phyloP scores from a whole-genome alignment of 441 rosid genomes.

The Geranium incanum region DNA sequence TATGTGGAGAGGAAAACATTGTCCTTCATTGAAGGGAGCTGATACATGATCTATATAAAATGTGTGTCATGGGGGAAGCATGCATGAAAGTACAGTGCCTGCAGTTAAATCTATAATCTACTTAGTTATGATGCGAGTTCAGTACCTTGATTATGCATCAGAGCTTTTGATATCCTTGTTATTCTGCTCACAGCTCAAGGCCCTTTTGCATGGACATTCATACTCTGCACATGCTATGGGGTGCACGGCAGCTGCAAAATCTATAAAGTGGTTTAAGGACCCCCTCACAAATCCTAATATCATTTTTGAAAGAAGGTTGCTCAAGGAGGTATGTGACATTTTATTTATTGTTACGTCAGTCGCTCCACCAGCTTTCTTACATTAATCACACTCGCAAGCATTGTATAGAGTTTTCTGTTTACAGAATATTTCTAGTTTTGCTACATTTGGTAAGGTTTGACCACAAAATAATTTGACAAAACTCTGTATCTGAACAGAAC shows the following conservation, averaged over 20 bases:
- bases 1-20: not conserved
- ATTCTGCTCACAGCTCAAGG: constrained; percentile 60
- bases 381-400: not conserved
- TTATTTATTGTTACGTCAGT: not conserved
- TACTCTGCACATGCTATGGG: constrained; percentile 95
- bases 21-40: not conserved
- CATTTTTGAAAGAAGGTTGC: constrained; percentile 37
- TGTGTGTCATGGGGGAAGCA: not conserved
- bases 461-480: not conserved
- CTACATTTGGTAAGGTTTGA: not conserved
- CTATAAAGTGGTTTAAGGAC: constrained; percentile 86
- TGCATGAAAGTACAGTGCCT: not conserved
- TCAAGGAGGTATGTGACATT: constrained; percentile 58
- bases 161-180: constrained; percentile 13
- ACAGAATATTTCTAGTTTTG: not conserved
- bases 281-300: constrained; percentile 62
- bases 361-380: not conserved
- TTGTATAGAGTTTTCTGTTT: not conserved
- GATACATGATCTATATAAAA: not conserved
- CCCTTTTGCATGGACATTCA: constrained; percentile 93
- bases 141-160: constrained; percentile 5
- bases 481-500: not conserved
- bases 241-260: constrained; percentile 72
- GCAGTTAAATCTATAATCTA: not conserved
- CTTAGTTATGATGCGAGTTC: constrained; percentile 6